phyloP scores from a whole-genome alignment of 805 yeast species.

The Ascoidea asiatica region DNA sequence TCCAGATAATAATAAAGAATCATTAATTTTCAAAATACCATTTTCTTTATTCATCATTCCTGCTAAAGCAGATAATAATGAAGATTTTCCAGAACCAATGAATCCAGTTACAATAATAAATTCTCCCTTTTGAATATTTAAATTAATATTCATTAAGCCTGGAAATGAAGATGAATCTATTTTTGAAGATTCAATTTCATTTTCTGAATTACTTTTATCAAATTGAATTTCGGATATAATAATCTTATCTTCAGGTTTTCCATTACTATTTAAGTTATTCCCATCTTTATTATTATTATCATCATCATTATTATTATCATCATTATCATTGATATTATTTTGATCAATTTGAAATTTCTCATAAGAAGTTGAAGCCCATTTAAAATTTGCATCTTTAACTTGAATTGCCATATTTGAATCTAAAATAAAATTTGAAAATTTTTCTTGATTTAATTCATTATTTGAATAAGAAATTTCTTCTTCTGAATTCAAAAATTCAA shows the following conservation, averaged over 20 bases:
- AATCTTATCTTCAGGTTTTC: conserved; percentile 1
- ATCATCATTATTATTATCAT: conserved; percentile 9
- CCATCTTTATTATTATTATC: conserved; percentile 11
- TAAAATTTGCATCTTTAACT: conserved; percentile 32
- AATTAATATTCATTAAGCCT: conserved; percentile 37
- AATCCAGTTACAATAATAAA: conserved; percentile 65
- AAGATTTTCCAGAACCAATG: conserved; percentile 75
- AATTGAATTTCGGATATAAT: conserved; percentile 1
- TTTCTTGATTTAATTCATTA: conserved; percentile 18
- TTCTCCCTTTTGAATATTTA: conserved; percentile 48
- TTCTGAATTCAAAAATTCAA: conserved; percentile 27
- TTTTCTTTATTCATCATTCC: conserved; percentile 49
- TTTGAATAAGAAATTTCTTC: conserved; percentile 24
- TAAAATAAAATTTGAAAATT: neutral
- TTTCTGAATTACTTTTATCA: neutral
- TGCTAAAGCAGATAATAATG: conserved; percentile 54
- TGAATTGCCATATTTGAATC: conserved; percentile 30
- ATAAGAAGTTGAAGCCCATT: conserved; percentile 29
- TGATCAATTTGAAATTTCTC: conserved; percentile 19
- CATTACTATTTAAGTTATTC: conserved; percentile 7
- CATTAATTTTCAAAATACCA: conserved; percentile 42
- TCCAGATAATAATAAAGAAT: conserved; percentile 41
- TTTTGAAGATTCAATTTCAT: conserved; percentile 6
- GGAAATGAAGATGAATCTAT: conserved; percentile 20
- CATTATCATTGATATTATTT: conserved; percentile 17